A percentile compares a stretch with the other conserved stretches of the same genome.
phyloP scores from a whole-genome alignment of 2,329 filamentous ascomycete species.

The Penicillium sp. region DNA sequence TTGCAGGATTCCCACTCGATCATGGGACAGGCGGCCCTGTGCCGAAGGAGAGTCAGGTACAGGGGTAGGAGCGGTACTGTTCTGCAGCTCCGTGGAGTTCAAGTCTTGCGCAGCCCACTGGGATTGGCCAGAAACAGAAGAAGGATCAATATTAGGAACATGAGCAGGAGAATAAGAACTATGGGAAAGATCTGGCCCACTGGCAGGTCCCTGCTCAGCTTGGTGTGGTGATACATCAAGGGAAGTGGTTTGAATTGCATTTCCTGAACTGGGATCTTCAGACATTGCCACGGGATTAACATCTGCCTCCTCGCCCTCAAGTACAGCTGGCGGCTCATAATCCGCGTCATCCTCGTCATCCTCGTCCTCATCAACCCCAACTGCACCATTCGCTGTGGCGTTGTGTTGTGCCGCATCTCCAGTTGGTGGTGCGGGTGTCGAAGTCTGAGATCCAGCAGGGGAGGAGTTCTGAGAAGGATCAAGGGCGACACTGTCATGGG shows the following conservation, averaged over 20 bases:
- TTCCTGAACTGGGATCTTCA: conserved; percentile 58
- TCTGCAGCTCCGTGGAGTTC: conserved; percentile 34
- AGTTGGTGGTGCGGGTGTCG: conserved; percentile 32
- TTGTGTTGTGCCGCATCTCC: conserved; percentile 42
- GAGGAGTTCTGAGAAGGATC: conserved; percentile 36
- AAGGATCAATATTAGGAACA: conserved; percentile 47
- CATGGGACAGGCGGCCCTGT: conserved; percentile 65
- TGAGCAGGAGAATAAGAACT: conserved; percentile 52
- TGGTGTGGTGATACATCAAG: conserved; percentile 65
- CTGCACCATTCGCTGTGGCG: conserved; percentile 60
- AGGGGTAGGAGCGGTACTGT: conserved; percentile 41
- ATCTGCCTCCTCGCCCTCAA: conserved; percentile 52
- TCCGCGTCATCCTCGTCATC: conserved; percentile 53
- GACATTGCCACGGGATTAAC: conserved; percentile 51
- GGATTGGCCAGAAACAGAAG: conserved; percentile 39
- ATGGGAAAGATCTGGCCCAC: conserved; percentile 52
- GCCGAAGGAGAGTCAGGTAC: conserved; percentile 48
- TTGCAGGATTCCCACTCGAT: conserved; percentile 79
- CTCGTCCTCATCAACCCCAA: conserved; percentile 65
- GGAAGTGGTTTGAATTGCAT: conserved; percentile 58
- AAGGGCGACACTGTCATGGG: conserved; percentile 28
- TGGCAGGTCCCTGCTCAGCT: conserved; percentile 53
- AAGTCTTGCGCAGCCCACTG: conserved; percentile 39
- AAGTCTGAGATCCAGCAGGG: conserved; percentile 37
- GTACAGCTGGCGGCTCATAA: conserved; percentile 57